A percentile compares a stretch with the other conserved stretches of the same genome.
These are phyloP conservation scores for Ormosia semicastrata DNA, from an alignment of 306 rosid genomes.

Conservation along the genomic window DNA sequence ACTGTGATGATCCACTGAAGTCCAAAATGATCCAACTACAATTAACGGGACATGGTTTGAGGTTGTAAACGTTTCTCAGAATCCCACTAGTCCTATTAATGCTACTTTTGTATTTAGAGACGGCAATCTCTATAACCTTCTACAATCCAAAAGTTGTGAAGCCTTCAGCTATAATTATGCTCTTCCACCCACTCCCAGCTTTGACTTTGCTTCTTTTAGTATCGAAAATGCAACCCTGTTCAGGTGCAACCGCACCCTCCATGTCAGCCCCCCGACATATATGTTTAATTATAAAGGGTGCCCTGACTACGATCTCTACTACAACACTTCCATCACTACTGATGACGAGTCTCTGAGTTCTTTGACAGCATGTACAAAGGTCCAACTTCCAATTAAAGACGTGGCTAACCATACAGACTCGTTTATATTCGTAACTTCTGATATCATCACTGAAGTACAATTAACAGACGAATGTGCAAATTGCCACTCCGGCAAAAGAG, in stretches of 20 bases:
- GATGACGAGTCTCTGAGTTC: neutral
- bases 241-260: conserved; percentile 31
- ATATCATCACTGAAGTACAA: neutral
- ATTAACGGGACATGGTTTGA: conserved; percentile 9
- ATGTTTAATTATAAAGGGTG: neutral
- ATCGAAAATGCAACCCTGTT: neutral
- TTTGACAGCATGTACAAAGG: conserved; percentile 22
- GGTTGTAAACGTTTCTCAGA: fast-evolving
- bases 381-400: conserved; percentile 36
- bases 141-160: conserved; percentile 22
- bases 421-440: conserved; percentile 17
- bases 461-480: conserved; percentile 12
- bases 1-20: conserved; percentile 3
- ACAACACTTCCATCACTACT: fast-evolving
- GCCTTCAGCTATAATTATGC: conserved; percentile 21
- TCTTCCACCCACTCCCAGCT: neutral
- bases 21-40: neutral
- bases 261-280: neutral
- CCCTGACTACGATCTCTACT: neutral
- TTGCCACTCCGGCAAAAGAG: conserved; percentile 13
- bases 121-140: neutral
- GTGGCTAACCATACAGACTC: neutral
- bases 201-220: neutral
- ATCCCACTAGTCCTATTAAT: neutral
- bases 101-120: conserved; percentile 18